These are phyloP conservation scores for Musa beccarii DNA, from an alignment of 176 grass and related monocot species.

Conservation along the genomic window DNA sequence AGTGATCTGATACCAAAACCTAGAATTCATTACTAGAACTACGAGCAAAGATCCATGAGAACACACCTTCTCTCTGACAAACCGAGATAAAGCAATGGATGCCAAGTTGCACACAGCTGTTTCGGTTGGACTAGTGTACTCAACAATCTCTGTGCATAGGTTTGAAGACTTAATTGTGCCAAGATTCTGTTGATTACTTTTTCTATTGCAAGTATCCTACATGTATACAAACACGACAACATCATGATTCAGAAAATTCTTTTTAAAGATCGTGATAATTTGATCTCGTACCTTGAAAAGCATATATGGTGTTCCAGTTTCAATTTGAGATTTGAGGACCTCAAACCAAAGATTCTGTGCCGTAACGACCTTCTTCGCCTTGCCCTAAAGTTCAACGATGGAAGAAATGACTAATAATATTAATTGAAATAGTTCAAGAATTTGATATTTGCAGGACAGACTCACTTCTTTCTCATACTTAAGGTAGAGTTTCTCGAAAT, in stretches of 20 bases:
- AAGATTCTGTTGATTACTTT: slow-evolving; percentile 97
- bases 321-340: slow-evolving; percentile 93
- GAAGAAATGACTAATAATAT: slow-evolving; percentile 1
- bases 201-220: slow-evolving; percentile 95
- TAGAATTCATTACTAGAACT: background rate
- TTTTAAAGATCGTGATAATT: background rate
- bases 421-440: slow-evolving; percentile 1
- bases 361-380: slow-evolving; percentile 79
- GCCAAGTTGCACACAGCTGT: slow-evolving; percentile 92
- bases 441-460: background rate
- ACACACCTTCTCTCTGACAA: slow-evolving; percentile 92
- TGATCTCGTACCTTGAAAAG: slow-evolving; percentile 73
- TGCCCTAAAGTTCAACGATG: slow-evolving; percentile 44
- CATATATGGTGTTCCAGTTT: slow-evolving; percentile 99
- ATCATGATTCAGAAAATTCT: background rate
- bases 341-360: slow-evolving; percentile 98
- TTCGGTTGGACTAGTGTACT: slow-evolving; percentile 83
- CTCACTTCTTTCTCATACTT: slow-evolving; percentile 82
- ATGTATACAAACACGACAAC: slow-evolving; percentile 20
- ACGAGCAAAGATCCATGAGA: background rate
- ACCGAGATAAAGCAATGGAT: slow-evolving; percentile 96
- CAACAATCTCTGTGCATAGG: slow-evolving; percentile 95
- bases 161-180: slow-evolving; percentile 98
- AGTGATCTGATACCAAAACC: background rate
- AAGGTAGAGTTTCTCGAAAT: slow-evolving; percentile 73